Percentiles rank a stretch among this genome's conserved stretches.
Conservation (phyloP, 2,329 filamentous ascomycete genomes). For the Xylariaceae sp. region DNA sequence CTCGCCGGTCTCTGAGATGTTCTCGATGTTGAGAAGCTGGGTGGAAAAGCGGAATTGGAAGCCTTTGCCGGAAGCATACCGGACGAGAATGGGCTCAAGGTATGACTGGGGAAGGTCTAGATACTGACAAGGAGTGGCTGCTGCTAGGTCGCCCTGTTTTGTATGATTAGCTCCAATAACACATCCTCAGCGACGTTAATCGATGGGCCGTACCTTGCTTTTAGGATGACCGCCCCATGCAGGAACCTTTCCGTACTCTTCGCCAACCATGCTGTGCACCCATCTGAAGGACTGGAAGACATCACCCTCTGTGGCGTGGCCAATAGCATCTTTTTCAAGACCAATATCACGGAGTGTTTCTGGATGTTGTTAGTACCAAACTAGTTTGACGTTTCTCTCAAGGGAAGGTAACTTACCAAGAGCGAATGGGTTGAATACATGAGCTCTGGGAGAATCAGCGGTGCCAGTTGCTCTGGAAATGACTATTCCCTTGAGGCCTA, state of each 20-base stretch:
- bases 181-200: background rate
- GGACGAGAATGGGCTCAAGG: constrained; percentile 40
- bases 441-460: constrained; percentile 53
- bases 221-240: constrained; percentile 47
- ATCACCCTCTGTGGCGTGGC: constrained; percentile 35
- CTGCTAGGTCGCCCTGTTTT: constrained; percentile 39
- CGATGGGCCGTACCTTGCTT: constrained; percentile 33
- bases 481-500: constrained; percentile 49
- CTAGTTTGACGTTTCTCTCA: background rate
- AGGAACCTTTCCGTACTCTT: constrained; percentile 45
- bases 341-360: constrained; percentile 51
- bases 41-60: constrained; percentile 39
- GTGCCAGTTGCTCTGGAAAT: constrained; percentile 45
- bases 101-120: constrained; percentile 42
- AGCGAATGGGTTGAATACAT: constrained; percentile 56
- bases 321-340: constrained; percentile 38
- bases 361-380: constrained; percentile 14
- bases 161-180: background rate
- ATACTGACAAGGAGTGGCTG: constrained; percentile 38
- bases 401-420: constrained; percentile 32
- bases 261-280: constrained; percentile 48
- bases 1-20: constrained; percentile 13
- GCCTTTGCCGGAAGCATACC: constrained; percentile 35
- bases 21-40: constrained; percentile 31
- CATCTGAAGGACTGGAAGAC: constrained; percentile 48